Evolutionary conservation across 495 filamentous ascomycete species (phyloP).

Genomic region (Tuber borchii): DNA sequence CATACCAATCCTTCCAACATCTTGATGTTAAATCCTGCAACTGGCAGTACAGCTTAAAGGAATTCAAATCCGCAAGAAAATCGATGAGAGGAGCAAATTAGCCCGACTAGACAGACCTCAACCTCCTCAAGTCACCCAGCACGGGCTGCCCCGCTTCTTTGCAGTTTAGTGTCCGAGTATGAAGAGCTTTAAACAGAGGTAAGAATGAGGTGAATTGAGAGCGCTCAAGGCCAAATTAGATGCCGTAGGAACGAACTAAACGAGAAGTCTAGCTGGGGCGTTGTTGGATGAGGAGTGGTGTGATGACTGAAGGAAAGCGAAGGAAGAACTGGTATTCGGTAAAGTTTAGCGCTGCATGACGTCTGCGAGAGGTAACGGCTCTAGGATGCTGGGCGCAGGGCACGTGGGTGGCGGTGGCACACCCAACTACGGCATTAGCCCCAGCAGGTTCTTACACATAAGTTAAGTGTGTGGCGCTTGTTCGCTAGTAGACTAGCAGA

Average conservation of each 20-base stretch:
- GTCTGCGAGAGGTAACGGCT: neutral
- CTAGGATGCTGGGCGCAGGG: neutral
- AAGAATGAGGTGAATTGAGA: neutral
- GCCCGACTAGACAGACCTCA: neutral
- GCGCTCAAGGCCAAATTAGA: neutral
- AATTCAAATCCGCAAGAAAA: neutral
- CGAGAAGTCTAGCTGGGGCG: neutral
- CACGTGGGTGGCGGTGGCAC: neutral
- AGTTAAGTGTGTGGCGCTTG: too few relatives aligned
- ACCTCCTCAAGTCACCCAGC: neutral
- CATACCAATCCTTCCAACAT: slow-evolving; percentile 61
- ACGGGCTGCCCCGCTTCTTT: neutral
- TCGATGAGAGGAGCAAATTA: neutral
- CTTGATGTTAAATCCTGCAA: slow-evolving; percentile 31
- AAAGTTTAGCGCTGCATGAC: neutral
- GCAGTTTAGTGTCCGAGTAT: neutral
- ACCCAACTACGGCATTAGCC: neutral
- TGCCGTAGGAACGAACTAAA: neutral
- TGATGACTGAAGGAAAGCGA: neutral
- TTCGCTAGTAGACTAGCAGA: too few relatives aligned
- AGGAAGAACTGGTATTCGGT: neutral
- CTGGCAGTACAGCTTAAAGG: slow-evolving; percentile 10
- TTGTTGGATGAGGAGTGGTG: neutral
- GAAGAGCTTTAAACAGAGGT: neutral
- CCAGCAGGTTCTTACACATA: neutral